These are phyloP conservation scores for Neoscytalidium dimidiatum DNA, from an alignment of 2,329 filamentous ascomycete species.

Conservation along the genomic window DNA sequence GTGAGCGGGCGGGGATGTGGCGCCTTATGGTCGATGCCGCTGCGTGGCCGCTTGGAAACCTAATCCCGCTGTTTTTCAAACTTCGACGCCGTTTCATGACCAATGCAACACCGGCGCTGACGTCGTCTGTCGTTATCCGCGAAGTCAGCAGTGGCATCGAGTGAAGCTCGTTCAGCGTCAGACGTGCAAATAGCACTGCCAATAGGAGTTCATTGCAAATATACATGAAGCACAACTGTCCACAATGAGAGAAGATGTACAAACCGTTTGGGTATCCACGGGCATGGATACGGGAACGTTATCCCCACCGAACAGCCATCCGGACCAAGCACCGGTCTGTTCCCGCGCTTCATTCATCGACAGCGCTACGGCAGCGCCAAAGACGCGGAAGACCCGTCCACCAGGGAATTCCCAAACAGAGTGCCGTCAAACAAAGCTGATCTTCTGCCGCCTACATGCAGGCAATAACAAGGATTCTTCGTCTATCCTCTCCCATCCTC, in stretches of 20 bases:
- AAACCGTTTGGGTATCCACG: background rate
- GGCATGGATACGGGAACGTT: conserved; percentile 4
- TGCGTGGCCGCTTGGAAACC: conserved; percentile 2
- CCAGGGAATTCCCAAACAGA: background rate
- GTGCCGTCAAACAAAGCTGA: background rate
- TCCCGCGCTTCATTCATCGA: background rate
- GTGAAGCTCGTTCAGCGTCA: background rate
- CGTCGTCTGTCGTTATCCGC: background rate
- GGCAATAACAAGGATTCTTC: conserved; percentile 1
- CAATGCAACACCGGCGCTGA: background rate
- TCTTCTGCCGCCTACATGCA: conserved; percentile 3
- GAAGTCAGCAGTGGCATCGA: background rate
- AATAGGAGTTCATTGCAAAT: background rate
- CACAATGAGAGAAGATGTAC: conserved; percentile 1
- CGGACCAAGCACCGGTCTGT: background rate
- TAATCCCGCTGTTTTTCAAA: conserved; percentile 14
- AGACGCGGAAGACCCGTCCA: background rate
- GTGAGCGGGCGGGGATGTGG: background rate
- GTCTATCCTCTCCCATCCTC: background rate
- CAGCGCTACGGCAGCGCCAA: conserved; percentile 14
- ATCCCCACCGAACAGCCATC: background rate
- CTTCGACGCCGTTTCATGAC: background rate
- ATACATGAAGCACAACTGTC: background rate
- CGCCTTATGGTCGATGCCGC: background rate
- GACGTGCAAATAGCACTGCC: background rate